These are phyloP conservation scores for Iberis pinnata DNA, from an alignment of 345 rosid species.

Conservation along the genomic window DNA sequence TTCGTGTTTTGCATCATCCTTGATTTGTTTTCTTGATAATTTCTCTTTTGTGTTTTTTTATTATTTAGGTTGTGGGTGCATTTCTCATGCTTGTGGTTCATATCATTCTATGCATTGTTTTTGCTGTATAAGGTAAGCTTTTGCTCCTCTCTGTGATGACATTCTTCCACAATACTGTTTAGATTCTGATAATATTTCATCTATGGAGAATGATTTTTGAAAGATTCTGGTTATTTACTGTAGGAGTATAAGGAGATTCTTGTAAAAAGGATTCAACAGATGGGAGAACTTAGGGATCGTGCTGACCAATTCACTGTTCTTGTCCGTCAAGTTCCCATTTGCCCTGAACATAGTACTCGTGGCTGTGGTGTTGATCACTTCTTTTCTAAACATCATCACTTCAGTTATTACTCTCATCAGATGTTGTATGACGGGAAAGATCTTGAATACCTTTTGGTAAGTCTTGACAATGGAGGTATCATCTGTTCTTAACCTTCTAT, in stretches of 20 bases:
- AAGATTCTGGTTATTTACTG: constrained; percentile 30
- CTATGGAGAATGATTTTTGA: constrained; percentile 18
- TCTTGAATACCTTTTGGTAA: constrained; percentile 55
- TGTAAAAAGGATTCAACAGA: constrained; percentile 51
- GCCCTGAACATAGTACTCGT: constrained; percentile 44
- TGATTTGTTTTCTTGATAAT: not conserved
- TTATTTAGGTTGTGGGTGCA: constrained; percentile 85
- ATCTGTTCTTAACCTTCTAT: not conserved
- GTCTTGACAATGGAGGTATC: constrained; percentile 9
- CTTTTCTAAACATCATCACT: constrained; percentile 61
- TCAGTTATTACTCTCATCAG: constrained; percentile 56
- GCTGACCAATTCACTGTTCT: constrained; percentile 75
- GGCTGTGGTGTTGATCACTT: constrained; percentile 74
- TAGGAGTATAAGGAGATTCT: constrained; percentile 75
- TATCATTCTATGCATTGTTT: constrained; percentile 64
- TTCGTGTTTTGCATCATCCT: not conserved
- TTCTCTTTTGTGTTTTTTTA: not conserved
- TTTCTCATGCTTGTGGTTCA: constrained; percentile 68
- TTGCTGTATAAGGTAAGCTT: constrained; percentile 55
- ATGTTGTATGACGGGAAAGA: constrained; percentile 61
- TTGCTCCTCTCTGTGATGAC: constrained; percentile 5
- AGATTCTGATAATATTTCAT: constrained; percentile 13
- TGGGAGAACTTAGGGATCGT: constrained; percentile 44
- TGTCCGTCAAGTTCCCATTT: constrained; percentile 67
- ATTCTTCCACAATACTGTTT: not conserved